Conservation (phyloP, 75 land plant genomes). For the Ceratopteris richardii region DNA sequence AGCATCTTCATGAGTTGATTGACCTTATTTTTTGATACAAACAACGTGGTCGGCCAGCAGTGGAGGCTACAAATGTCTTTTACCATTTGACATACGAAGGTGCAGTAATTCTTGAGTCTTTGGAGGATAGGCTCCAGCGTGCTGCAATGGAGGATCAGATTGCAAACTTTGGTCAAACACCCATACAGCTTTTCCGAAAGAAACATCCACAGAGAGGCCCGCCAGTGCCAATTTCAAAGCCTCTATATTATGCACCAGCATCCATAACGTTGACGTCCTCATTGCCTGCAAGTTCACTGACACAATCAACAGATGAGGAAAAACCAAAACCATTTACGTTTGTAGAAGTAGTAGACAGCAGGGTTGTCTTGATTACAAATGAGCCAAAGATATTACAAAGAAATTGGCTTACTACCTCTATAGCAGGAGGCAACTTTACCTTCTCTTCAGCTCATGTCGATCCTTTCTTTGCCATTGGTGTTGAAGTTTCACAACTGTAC, state of each 20-base stretch:
- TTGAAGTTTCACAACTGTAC: constrained; percentile 56
- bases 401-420: constrained; percentile 88
- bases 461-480: constrained; percentile 81
- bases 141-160: constrained; percentile 96
- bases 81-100: constrained; percentile 98
- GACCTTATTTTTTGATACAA: too few relatives aligned
- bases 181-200: constrained; percentile 87
- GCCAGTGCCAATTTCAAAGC: constrained; percentile 82
- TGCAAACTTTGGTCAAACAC: constrained; percentile 99
- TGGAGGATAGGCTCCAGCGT: constrained; percentile 78
- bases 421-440: constrained; percentile 87
- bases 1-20: too few relatives aligned
- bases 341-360: constrained; percentile 57
- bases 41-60: too few relatives aligned
- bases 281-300: constrained; percentile 25
- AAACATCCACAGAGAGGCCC: constrained; percentile 96
- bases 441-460: constrained; percentile 98
- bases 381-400: constrained; percentile 55
- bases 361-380: constrained; percentile 55
- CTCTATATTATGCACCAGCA: constrained; percentile 83
- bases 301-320: constrained; percentile 9
- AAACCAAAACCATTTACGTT: constrained; percentile 45
- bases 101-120: constrained; percentile 75
- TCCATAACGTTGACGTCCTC: constrained; percentile 81
- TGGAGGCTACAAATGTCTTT: constrained; percentile 99